Evolutionary conservation across 2,329 filamentous ascomycete genomes (phyloP), one percentile per base, ranked within the genome.

Genomic region (Neofusicoccum parvum): DNA sequence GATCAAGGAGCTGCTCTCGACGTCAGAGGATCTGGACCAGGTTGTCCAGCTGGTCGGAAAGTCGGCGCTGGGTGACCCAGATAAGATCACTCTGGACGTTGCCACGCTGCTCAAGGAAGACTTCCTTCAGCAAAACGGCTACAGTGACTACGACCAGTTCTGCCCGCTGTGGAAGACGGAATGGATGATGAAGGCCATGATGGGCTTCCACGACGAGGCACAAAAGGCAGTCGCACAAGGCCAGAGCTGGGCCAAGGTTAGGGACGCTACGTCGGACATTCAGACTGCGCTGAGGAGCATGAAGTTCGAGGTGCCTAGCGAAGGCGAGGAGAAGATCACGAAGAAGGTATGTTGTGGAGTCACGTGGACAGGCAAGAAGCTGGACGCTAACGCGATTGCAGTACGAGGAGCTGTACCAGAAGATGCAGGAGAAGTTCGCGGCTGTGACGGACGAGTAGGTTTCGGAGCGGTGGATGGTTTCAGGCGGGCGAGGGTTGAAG

Each of bases 151-250:
- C 78, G 95, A 99, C 77, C 94, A 98, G 82, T 99, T 96, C 88
- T 99, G 95, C 77, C 95, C 95, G 58, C 87, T 99, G 75, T 99
- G 95, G 95, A 99, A 99, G 90, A 99, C 95, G 0, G 91, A 96
- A 79, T 99, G 95, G 90, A 98, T 99, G 95, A 99, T 99, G 95
- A 97, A 96, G 87, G 90, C 92, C 69, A 98, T 99, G 89, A 92
- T 99, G 85, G 92, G 90, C 66, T 99, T 94, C 87, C 92, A 97
- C 78, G 96, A 99, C 74, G 95, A 99, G 84, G 90, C 92, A 27
- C 94, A 98, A 79, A 98, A 97, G 87, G 93, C 92, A 6, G 87
- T 99, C 75, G 86, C 91, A 5, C 92, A 97, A 79, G 95, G 95
- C 67, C 91, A 94, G 80, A 90, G 83, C 80, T 99, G 95, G 95